Evolutionary conservation across 345 rosid species (phyloP).

Genomic region (Populus davidiana): DNA sequence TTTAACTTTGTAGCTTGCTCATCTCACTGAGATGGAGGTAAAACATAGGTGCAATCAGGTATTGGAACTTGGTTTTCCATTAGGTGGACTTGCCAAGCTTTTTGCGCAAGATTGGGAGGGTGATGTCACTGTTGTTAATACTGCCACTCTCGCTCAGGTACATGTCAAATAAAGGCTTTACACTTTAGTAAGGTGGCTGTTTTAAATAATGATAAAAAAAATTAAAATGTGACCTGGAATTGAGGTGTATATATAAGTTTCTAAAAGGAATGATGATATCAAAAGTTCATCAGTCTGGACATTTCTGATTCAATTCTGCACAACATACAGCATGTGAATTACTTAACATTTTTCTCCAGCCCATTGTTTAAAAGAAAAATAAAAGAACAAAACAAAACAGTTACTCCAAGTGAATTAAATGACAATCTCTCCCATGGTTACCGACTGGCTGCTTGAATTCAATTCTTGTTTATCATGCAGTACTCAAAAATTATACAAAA

Average conservation of each 20-base stretch:
- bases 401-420: background rate
- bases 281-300: background rate
- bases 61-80: conserved; percentile 85
- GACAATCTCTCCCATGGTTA: background rate
- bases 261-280: background rate
- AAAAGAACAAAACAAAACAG: background rate
- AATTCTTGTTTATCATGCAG: conserved; percentile 30
- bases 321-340: background rate
- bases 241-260: background rate
- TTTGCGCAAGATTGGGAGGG: conserved; percentile 99
- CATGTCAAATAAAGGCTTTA: conserved; percentile 4
- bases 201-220: background rate
- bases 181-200: background rate
- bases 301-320: background rate
- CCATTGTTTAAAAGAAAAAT: background rate
- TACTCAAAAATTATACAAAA: conserved; percentile 83
- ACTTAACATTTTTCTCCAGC: background rate
- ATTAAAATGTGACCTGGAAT: background rate
- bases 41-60: conserved; percentile 92
- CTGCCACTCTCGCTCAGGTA: conserved; percentile 97
- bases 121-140: conserved; percentile 95
- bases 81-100: conserved; percentile 88
- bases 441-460: background rate
- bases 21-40: conserved; percentile 92
- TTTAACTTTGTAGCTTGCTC: conserved; percentile 58